Conservation (phyloP, 805 yeast genomes). For the Starmera dryadoides region DNA sequence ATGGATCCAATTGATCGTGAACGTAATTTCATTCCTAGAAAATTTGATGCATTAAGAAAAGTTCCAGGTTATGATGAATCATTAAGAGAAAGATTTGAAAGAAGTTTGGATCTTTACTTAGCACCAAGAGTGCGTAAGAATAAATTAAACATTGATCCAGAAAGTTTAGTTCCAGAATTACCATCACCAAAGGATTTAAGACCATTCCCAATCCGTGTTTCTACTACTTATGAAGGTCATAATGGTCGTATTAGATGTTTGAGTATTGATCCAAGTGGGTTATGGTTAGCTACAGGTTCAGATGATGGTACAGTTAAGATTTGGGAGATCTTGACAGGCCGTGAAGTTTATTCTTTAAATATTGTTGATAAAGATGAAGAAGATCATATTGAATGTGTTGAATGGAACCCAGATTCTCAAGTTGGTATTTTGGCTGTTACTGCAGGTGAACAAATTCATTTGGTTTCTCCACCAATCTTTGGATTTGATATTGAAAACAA, state of each 20-base stretch:
- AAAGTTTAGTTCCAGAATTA: conserved; percentile 87
- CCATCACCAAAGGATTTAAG: conserved; percentile 95
- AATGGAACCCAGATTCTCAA: conserved; percentile 81
- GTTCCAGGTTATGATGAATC: conserved; percentile 90
- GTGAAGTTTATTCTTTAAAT: conserved; percentile 73
- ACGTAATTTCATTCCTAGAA: conserved; percentile 73
- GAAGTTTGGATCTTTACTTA: conserved; percentile 85
- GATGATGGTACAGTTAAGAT: conserved; percentile 93
- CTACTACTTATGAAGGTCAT: conserved; percentile 83
- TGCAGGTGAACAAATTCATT: conserved; percentile 72
- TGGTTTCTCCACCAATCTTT: conserved; percentile 85
- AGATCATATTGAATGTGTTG: conserved; percentile 72
- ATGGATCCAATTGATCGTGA: conserved; percentile 74
- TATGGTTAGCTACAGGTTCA: conserved; percentile 96
- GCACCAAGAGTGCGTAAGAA: conserved; percentile 95
- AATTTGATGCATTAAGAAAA: conserved; percentile 72
- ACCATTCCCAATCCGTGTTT: conserved; percentile 91
- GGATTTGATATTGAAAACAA: conserved; percentile 81
- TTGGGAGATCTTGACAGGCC: conserved; percentile 96
- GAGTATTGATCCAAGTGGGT: conserved; percentile 81
- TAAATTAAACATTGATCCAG: conserved; percentile 91
- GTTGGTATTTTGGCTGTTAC: conserved; percentile 79
- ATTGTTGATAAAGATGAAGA: conserved; percentile 43
- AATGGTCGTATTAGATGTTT: conserved; percentile 73
- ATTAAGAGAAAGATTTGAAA: conserved; percentile 86